Evolutionary conservation across 2,329 filamentous ascomycete genomes (phyloP), one percentile per base, ranked within the genome.

Genomic region (Colletotrichum camelliae): DNA sequence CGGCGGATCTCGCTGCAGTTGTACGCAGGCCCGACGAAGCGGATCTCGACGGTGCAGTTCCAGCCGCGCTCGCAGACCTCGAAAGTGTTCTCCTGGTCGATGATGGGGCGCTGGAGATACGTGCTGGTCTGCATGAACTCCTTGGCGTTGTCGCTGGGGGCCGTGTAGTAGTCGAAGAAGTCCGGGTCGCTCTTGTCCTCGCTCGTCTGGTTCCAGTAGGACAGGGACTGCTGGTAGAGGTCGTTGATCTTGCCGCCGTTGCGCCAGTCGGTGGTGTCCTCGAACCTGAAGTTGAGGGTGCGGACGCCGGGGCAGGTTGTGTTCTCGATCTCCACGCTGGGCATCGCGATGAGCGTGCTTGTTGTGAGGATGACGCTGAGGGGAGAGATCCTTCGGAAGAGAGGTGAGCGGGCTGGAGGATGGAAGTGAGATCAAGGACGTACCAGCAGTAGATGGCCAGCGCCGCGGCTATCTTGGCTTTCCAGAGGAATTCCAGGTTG

Each of bases 361-460:
- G 83, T 82, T 5, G 83, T 83, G 67, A 88, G 82, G 57, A 85
- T 84, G 16, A 85, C 83, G 15, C 84, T 79, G 4, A 85, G 76
- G 3, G 83, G 84, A 13, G 83, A 83, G 16, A 57, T 35, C 58
- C 58, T 65, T 55, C 18, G 16, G n/a, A 7, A 6, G 4, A 13
- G 16, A 7, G 0, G 3, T 29, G 61, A 64, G 21, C 5, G 4
- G 7, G 13, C n/a, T 31, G 24, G 5, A 18, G 2, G 24, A 7
- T 6, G 9, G 4, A 1, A 37, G 33, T 1, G 33, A 15, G 7
- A 0, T 31, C 9, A 5, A 2, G 16, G 33, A 69, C 67, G 1
- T 78, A 82, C 82, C 84, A 85, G 37, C 83, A 79, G 52, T 81
- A 81, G 12, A 80, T 24, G 21, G 83, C 84, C 73, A 85, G 79